These are phyloP conservation scores for Rhodotorula kratochvilovae DNA, from an alignment of 768 basidiomycete genomes.

Conservation along the genomic window DNA sequence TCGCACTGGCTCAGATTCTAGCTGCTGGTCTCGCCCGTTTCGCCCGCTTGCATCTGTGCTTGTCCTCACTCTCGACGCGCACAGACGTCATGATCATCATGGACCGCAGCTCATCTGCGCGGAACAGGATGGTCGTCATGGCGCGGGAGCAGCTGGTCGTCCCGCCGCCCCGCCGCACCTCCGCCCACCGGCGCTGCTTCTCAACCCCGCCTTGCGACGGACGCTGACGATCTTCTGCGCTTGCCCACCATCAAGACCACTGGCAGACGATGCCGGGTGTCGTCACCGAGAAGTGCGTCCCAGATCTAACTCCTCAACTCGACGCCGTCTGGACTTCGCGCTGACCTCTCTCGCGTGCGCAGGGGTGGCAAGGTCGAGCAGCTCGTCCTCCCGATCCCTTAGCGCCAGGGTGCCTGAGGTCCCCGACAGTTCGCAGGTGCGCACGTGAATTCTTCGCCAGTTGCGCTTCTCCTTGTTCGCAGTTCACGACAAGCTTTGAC, in stretches of 20 bases:
- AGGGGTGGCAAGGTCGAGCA: constrained; percentile 41
- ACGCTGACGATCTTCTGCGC: neutral
- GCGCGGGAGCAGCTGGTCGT: constrained; percentile 67
- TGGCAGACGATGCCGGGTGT: constrained; percentile 58
- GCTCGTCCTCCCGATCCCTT: constrained; percentile 72
- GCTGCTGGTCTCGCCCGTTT: no score
- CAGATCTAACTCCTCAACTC: no score
- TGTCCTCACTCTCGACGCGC: no score
- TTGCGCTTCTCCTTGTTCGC: neutral
- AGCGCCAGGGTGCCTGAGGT: constrained; percentile 92
- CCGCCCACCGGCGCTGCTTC: no score
- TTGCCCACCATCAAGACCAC: constrained; percentile 61
- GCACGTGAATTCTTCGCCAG: no score
- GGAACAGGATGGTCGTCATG: constrained; percentile 72
- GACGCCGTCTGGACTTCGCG: no score
- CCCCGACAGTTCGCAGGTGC: no score
- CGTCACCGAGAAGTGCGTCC: neutral
- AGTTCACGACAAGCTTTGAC: constrained; percentile 11
- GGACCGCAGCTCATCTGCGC: constrained; percentile 70
- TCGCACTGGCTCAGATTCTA: no score
- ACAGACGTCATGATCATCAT: constrained; percentile 79
- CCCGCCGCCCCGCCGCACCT: no score
- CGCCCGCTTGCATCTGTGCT: no score
- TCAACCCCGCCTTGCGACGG: neutral
- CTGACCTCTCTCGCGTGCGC: no score